These are phyloP conservation scores for Myrmaecium sp. DNA, from an alignment of 2,329 filamentous ascomycete genomes.

Conservation along the genomic window DNA sequence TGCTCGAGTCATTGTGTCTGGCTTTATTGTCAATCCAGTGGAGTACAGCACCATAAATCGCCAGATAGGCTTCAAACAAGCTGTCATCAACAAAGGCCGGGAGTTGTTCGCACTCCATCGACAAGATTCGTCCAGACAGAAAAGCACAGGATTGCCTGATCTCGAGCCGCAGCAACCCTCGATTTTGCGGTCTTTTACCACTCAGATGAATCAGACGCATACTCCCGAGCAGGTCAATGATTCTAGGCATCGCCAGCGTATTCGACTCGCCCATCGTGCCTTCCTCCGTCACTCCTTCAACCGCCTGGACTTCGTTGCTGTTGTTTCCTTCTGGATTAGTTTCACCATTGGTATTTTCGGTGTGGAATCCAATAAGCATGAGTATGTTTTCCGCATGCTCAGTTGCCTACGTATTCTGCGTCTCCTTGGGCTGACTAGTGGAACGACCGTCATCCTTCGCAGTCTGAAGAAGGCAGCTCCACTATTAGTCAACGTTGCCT, in stretches of 20 bases:
- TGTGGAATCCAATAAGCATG: conserved; percentile 49
- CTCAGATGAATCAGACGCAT: conserved; percentile 50
- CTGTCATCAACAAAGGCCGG: conserved; percentile 58
- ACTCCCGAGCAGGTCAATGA: conserved; percentile 40
- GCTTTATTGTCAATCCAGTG: conserved; percentile 73
- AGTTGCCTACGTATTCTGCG: conserved; percentile 86
- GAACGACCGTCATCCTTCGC: conserved; percentile 82
- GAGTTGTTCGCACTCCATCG: conserved; percentile 69
- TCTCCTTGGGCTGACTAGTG: conserved; percentile 79
- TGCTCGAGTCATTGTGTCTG: conserved; percentile 78
- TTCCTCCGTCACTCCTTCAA: conserved; percentile 95
- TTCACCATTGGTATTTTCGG: conserved; percentile 57
- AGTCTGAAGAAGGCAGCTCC: conserved; percentile 94
- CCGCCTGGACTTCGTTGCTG: conserved; percentile 81
- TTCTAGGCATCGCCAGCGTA: conserved; percentile 60
- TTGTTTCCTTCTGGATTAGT: conserved; percentile 88
- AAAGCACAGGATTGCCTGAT: conserved; percentile 12
- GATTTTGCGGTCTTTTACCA: conserved; percentile 62
- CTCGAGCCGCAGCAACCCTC: conserved; percentile 38
- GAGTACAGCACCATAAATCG: conserved; percentile 88
- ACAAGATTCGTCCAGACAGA: conserved; percentile 44
- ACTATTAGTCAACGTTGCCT: conserved; percentile 78
- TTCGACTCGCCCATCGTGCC: conserved; percentile 74
- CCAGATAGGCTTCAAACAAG: conserved; percentile 54
- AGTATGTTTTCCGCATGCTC: conserved; percentile 92